Conservation (phyloP, 306 rosid genomes). For the Acmispon strigosus region DNA sequence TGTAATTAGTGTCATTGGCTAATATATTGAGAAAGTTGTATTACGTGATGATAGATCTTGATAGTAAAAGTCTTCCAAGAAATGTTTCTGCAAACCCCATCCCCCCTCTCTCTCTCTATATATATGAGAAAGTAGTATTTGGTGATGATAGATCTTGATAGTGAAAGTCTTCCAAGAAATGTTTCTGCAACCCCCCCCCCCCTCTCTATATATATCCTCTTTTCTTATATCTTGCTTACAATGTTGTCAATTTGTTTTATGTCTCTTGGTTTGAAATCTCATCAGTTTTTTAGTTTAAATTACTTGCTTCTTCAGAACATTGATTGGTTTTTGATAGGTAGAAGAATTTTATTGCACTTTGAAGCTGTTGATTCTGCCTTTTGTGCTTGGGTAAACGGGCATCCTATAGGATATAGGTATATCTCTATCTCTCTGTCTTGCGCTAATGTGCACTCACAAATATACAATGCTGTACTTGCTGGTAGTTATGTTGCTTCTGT, state of each 20-base stretch:
- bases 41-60: neutral
- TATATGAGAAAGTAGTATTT: neutral
- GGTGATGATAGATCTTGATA: neutral
- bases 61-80: neutral
- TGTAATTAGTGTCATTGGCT: neutral
- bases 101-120: neutral
- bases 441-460: neutral
- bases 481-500: neutral
- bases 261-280: neutral
- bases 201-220: neutral
- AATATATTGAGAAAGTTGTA: neutral
- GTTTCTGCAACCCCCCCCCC: neutral
- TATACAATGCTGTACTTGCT: neutral
- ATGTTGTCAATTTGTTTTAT: neutral
- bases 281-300: neutral
- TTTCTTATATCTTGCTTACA: neutral
- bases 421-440: neutral
- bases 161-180: neutral
- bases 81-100: neutral
- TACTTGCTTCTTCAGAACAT: neutral
- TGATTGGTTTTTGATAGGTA: conserved; percentile 50
- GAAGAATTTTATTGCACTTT: conserved; percentile 86
- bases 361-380: conserved; percentile 98
- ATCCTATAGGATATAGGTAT: conserved; percentile 86
- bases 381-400: conserved; percentile 87